Evolutionary conservation across 1,139 yeast genomes (phyloP).

Genomic region (Dujonia santamariae): DNA sequence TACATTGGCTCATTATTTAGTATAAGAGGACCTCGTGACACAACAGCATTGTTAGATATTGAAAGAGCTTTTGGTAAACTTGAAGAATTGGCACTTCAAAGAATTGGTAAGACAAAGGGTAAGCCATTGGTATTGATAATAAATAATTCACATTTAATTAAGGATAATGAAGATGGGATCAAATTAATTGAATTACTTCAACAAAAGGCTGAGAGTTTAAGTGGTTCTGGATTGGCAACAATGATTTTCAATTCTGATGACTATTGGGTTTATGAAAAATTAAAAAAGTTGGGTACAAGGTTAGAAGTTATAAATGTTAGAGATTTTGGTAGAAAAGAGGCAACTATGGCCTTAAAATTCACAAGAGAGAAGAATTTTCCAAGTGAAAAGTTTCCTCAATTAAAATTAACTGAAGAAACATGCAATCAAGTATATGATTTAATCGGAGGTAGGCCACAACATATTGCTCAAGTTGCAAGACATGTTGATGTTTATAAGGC

Average conservation of each 20-base stretch:
- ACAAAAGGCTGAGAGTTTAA: conserved; percentile 76
- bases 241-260: conserved; percentile 80
- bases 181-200: conserved; percentile 74
- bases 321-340: conserved; percentile 58
- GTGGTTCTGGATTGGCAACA: conserved; percentile 76
- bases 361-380: conserved; percentile 49
- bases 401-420: conserved; percentile 26
- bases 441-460: conserved; percentile 86
- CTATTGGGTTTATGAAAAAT: conserved; percentile 81
- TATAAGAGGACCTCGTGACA: conserved; percentile 83
- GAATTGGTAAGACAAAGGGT: conserved; percentile 28
- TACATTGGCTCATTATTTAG: conserved; percentile 79
- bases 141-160: conserved; percentile 72
- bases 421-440: conserved; percentile 63
- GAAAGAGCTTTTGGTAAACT: conserved; percentile 78
- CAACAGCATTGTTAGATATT: conserved; percentile 77
- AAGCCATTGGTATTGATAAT: conserved; percentile 68
- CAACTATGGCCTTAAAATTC: conserved; percentile 53
- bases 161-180: conserved; percentile 68
- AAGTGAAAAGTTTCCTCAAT: conserved; percentile 30
- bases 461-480: conserved; percentile 69
- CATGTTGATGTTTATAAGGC: conserved; percentile 61
- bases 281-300: conserved; percentile 70
- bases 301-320: conserved; percentile 69
- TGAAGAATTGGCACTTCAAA: conserved; percentile 65